Conservation (phyloP, 1,139 yeast genomes). For the Saccharomyces hybrid region DNA sequence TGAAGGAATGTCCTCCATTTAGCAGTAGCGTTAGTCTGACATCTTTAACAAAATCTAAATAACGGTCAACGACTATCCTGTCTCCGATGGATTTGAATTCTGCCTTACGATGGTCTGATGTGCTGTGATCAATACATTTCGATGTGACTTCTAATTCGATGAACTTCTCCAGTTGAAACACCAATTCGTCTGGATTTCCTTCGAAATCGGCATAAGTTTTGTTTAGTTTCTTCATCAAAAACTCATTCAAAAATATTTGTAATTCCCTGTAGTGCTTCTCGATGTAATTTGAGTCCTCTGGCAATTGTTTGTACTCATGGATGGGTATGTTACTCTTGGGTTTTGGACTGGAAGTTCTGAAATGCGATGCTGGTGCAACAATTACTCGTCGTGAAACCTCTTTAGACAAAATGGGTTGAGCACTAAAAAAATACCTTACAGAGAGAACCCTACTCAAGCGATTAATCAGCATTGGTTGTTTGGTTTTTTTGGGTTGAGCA, state of each 20-base stretch:
- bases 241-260: conserved; percentile 29
- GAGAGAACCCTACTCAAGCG: neutral
- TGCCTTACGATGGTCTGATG: conserved; percentile 4
- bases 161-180: conserved; percentile 29
- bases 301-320: conserved; percentile 36
- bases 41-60: conserved; percentile 36
- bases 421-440: neutral
- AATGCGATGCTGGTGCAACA: conserved; percentile 18
- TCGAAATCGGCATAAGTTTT: conserved; percentile 31
- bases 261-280: conserved; percentile 40
- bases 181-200: conserved; percentile 29
- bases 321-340: conserved; percentile 3
- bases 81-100: conserved; percentile 15
- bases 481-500: neutral
- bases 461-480: neutral
- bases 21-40: conserved; percentile 35
- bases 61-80: conserved; percentile 26
- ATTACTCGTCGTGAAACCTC: conserved; percentile 17
- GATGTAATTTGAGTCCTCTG: conserved; percentile 42
- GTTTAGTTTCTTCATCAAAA: conserved; percentile 24
- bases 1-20: conserved; percentile 42
- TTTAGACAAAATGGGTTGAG: conserved; percentile 8
- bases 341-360: neutral
- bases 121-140: conserved; percentile 8
- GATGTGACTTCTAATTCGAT: conserved; percentile 28